These are phyloP conservation scores for Kregervanrija pseudodelftensis DNA, from an alignment of 805 yeast species.

Conservation along the genomic window DNA sequence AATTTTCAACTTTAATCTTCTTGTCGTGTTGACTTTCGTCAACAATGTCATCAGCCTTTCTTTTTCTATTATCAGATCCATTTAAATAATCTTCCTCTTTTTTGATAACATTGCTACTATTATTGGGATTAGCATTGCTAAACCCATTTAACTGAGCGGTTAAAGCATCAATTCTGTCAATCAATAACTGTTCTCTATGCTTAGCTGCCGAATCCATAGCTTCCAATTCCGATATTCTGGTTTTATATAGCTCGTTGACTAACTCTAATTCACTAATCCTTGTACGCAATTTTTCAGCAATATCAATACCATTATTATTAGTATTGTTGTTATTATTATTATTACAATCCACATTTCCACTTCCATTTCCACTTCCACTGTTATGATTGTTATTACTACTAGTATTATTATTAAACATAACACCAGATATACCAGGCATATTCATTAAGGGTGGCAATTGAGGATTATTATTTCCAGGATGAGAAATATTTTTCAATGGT, in stretches of 20 bases:
- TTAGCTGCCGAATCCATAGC: slow-evolving; percentile 52
- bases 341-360: neutral
- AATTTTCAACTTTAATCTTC: slow-evolving; percentile 1
- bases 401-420: slow-evolving; percentile 2
- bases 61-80: no score
- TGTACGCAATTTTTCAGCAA: slow-evolving; percentile 45
- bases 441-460: slow-evolving; percentile 9
- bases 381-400: neutral
- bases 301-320: slow-evolving; percentile 2
- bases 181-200: slow-evolving; percentile 40
- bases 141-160: slow-evolving; percentile 9
- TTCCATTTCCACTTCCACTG: neutral
- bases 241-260: slow-evolving; percentile 80
- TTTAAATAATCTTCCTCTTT: no score
- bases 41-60: neutral
- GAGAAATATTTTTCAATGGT: slow-evolving; percentile 6
- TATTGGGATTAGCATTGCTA: neutral
- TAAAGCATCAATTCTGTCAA: slow-evolving; percentile 41
- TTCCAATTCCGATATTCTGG: slow-evolving; percentile 79
- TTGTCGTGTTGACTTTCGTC: neutral
- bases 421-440: slow-evolving; percentile 9
- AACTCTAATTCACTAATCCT: slow-evolving; percentile 83
- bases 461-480: neutral
- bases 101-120: neutral
- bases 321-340: slow-evolving; percentile 1